Evolutionary conservation across 2,329 filamentous ascomycete species (phyloP).

Genomic region (Xylariomycetidae sp.): DNA sequence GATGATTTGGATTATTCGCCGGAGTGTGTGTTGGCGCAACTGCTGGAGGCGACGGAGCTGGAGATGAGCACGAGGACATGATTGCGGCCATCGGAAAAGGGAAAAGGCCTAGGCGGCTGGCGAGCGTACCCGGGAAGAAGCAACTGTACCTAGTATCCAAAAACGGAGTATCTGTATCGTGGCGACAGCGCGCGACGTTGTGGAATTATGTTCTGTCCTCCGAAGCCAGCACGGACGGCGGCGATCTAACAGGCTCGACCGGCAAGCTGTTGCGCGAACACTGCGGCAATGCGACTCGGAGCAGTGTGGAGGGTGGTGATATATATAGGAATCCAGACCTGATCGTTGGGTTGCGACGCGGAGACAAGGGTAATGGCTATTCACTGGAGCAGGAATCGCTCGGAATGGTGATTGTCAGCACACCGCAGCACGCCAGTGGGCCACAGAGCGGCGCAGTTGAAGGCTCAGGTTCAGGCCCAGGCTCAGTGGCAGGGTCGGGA

Average conservation of each 20-base stretch:
- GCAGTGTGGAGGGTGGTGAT: too few species aligned
- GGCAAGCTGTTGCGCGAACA: slow-evolving; percentile 25
- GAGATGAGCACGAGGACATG: slow-evolving; percentile 52
- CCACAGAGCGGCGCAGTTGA: too few species aligned
- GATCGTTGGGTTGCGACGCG: too few species aligned
- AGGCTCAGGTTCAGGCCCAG: too few species aligned
- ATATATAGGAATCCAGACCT: too few species aligned
- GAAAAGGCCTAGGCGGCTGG: slow-evolving; percentile 23
- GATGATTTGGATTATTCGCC: slow-evolving; percentile 44
- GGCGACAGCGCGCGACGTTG: slow-evolving; percentile 7
- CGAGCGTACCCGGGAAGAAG: slow-evolving; percentile 24
- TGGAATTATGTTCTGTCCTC: slow-evolving; percentile 8
- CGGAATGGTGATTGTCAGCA: too few species aligned
- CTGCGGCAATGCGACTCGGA: slow-evolving; percentile 1
- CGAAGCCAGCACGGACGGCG: slow-evolving; percentile 10
- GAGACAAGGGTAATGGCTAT: too few species aligned
- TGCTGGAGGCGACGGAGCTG: slow-evolving; percentile 47
- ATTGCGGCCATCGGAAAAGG: slow-evolving; percentile 42
- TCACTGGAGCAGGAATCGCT: too few species aligned
- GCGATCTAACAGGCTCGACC: slow-evolving; percentile 26
- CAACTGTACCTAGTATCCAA: slow-evolving; percentile 14
- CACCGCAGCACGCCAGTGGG: too few species aligned
- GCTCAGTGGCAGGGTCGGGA: too few species aligned
- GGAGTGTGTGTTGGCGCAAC: slow-evolving; percentile 34
- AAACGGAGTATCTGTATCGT: slow-evolving; percentile 7